Evolutionary conservation across 2,329 filamentous ascomycete genomes (phyloP), one percentile per base, ranked within the genome.

Genomic region (Colletotrichum caudatum): DNA sequence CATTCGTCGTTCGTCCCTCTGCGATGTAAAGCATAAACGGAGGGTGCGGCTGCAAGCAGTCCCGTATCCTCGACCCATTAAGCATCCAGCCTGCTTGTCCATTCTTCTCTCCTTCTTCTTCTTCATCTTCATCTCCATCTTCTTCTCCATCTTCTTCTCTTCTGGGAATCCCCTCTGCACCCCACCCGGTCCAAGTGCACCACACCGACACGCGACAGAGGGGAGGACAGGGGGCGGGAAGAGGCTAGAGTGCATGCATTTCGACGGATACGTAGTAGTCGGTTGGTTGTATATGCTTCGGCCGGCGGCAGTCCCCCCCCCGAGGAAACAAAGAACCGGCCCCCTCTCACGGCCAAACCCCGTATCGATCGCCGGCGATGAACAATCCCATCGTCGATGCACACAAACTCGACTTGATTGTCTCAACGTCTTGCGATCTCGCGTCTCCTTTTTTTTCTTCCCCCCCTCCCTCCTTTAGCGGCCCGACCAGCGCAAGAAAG

Each of bases 241-340:
- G 29, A 53, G 53, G 46, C 62, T 65, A 73, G 65, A 73, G 64
- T 39, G 65, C 51, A 44, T 65, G 60, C 63, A 57, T 37, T 46
- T 29, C 26, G 26, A 29, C 26, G 26, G 26, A 29, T 29, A 29
- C 26, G 26, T n/a, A n/a, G n/a, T n/a, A n/a, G n/a, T n/a, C n/a
- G 3, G 26, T 29, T 29, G 26, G 26, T 29, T 29, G 26, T 29
- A 29, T 29, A 29, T 29, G 26, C 26, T 29, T 29, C 26, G 26
- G 26, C 26, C 26, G 3, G n/a, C n/a, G n/a, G n/a, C n/a, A n/a
- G n/a, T n/a, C n/a, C 26, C 2, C 3, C 26, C 26, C 1, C 7
- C 35, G 35, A 61, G 54, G 50, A 50, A 58, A 68, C 64, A 69
- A 71, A 20, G 16, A 44, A 16, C 7, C 41, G 41, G 20, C 4